Percentiles rank a stretch among this genome's conserved stretches.
phyloP scores from a whole-genome alignment of 106 monocot genomes.

The Posidonia australis region DNA sequence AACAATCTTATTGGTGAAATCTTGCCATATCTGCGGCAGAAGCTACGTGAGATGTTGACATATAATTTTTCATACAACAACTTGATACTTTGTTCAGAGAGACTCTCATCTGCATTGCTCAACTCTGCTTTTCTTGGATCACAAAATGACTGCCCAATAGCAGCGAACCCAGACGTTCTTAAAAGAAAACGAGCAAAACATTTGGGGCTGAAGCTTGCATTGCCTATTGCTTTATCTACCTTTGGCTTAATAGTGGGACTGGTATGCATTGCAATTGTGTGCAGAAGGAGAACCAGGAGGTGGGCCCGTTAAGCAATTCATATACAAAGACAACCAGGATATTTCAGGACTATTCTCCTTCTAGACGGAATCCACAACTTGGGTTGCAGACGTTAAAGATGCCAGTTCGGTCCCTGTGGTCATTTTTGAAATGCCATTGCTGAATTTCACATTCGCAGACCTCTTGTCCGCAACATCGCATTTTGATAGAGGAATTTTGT shows the following conservation, averaged over 20 bases:
- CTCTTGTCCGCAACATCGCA: conserved; percentile 56
- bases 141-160: too few species aligned
- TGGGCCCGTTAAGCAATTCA: conserved; percentile 46
- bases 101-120: too few species aligned
- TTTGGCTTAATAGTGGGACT: too few species aligned
- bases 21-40: too few species aligned
- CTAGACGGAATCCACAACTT: conserved; percentile 58
- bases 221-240: too few species aligned
- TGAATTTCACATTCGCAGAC: conserved; percentile 72
- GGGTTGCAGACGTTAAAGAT: conserved; percentile 68
- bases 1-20: too few species aligned
- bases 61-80: conserved; percentile 94
- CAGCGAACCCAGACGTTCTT: too few species aligned
- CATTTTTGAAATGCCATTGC: conserved; percentile 81
- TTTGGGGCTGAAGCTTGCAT: too few species aligned
- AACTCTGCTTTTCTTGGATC: too few species aligned
- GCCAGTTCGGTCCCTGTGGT: conserved; percentile 62
- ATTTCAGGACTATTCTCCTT: conserved; percentile 63
- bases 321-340: conserved; percentile 37
- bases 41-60: too few species aligned
- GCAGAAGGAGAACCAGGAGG: conserved; percentile 18
- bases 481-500: conserved; percentile 57
- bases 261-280: conserved; percentile 28
- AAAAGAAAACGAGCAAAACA: too few species aligned
- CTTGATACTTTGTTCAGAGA: conserved; percentile 44